phyloP scores from a whole-genome alignment of 805 yeast genomes.

The Cyberlindnera veronae region DNA sequence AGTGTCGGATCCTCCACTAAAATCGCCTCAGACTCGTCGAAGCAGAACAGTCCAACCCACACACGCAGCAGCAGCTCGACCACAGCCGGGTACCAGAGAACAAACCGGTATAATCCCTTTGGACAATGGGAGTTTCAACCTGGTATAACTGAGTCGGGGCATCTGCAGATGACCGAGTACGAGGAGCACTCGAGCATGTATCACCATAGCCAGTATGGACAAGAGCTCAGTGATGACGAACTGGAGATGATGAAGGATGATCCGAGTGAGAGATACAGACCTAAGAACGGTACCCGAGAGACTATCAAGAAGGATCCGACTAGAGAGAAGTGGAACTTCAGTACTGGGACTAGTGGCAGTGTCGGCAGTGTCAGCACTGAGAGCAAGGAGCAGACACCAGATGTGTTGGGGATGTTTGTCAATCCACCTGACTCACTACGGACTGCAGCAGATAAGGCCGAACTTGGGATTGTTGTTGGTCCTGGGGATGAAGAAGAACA shows the following conservation, averaged over 20 bases:
- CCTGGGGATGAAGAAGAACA: not conserved
- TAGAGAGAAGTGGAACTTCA: not conserved
- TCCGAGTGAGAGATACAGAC: not conserved
- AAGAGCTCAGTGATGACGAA: conserved; percentile 19
- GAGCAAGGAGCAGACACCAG: too few relatives aligned
- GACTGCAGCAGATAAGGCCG: not conserved
- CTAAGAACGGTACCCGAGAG: not conserved
- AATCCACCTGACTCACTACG: not conserved
- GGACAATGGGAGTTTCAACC: conserved; percentile 1
- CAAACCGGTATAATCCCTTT: not conserved
- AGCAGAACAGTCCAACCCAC: not conserved
- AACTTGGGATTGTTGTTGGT: not conserved
- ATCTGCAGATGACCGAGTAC: conserved; percentile 2
- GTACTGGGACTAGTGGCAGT: not conserved
- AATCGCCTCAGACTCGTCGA: not conserved
- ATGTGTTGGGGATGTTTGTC: not conserved
- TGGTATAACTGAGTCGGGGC: too few relatives aligned
- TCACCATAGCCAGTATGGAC: conserved; percentile 9
- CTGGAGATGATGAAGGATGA: not conserved
- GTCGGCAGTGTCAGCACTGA: too few relatives aligned
- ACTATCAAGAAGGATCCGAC: not conserved
- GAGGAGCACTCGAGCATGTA: conserved; percentile 8
- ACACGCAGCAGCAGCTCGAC: not conserved
- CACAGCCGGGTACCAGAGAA: not conserved
- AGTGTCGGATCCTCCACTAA: not conserved